phyloP scores from a whole-genome alignment of 148 eudicot species.

The Camellia sinensis region DNA sequence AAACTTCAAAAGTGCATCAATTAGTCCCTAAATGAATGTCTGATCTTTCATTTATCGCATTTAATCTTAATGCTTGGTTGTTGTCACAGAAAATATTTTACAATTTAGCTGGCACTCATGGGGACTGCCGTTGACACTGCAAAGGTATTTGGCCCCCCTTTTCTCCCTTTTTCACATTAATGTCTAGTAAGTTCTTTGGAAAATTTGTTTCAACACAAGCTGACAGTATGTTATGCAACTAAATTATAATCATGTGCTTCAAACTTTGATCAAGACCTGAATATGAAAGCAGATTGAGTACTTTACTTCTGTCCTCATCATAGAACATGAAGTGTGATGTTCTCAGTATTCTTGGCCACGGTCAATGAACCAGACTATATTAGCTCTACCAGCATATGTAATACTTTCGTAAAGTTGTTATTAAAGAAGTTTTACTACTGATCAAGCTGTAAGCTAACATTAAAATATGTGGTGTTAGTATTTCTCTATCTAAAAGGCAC shows the following conservation, averaged over 20 bases:
- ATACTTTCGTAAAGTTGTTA: background rate
- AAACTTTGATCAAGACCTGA: background rate
- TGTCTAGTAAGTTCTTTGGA: background rate
- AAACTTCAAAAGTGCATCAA: background rate
- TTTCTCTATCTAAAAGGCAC: background rate
- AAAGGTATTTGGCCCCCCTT: constrained; percentile 3
- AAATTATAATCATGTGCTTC: background rate
- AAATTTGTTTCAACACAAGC: background rate
- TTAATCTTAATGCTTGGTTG: background rate
- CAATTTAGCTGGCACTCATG: constrained; percentile 13
- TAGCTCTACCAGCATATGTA: background rate
- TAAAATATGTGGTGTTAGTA: background rate
- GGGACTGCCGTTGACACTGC: constrained; percentile 24
- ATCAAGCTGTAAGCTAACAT: background rate
- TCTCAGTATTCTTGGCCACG: background rate
- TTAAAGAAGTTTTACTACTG: background rate
- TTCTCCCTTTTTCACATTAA: background rate
- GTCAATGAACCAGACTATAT: background rate
- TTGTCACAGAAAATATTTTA: background rate
- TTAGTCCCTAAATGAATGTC: too few species aligned
- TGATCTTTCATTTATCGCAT: background rate
- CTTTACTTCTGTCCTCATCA: background rate
- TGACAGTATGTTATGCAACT: background rate
- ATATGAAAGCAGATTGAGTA: background rate
- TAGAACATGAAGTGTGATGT: background rate